phyloP scores from a whole-genome alignment of 192 early-diverging fungal species.

The Coemansia sp. region DNA sequence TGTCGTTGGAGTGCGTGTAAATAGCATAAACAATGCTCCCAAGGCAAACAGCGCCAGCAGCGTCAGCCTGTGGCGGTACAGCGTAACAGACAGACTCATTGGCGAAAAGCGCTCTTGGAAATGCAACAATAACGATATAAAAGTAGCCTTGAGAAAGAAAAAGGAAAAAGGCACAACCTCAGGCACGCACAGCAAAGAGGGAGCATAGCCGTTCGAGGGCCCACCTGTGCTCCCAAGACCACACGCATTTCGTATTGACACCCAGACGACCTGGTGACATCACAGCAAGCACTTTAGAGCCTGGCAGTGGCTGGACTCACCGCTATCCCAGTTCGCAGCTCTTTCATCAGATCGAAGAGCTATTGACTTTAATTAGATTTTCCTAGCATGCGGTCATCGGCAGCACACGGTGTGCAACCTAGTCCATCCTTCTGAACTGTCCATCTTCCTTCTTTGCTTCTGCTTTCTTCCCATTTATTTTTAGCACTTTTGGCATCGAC shows the following conservation, averaged over 20 bases:
- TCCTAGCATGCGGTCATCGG: not conserved
- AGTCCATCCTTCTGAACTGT: not conserved
- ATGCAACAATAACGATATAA: not conserved
- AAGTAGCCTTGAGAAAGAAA: too few species aligned
- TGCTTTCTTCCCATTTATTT: not conserved
- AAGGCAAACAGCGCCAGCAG: conserved; percentile 24
- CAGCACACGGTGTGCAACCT: not conserved
- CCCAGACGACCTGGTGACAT: too few species aligned
- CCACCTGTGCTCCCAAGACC: too few species aligned
- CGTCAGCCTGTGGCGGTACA: conserved; percentile 31
- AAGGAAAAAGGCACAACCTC: too few species aligned
- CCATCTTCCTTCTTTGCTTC: not conserved
- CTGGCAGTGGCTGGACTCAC: too few species aligned
- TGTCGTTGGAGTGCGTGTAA: conserved; percentile 3
- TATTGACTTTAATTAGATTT: not conserved
- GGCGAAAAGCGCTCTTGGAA: not conserved
- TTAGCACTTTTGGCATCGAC: not conserved
- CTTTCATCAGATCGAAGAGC: too few species aligned
- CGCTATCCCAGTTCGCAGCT: too few species aligned
- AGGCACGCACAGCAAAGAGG: too few species aligned
- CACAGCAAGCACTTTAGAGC: too few species aligned
- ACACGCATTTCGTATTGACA: too few species aligned
- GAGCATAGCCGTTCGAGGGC: too few species aligned
- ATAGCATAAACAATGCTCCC: conserved; percentile 18
- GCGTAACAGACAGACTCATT: conserved; percentile 32